Base-by-base conservation (phyloP, 345 rosid species). In the Gossypium arboreum region DNA sequence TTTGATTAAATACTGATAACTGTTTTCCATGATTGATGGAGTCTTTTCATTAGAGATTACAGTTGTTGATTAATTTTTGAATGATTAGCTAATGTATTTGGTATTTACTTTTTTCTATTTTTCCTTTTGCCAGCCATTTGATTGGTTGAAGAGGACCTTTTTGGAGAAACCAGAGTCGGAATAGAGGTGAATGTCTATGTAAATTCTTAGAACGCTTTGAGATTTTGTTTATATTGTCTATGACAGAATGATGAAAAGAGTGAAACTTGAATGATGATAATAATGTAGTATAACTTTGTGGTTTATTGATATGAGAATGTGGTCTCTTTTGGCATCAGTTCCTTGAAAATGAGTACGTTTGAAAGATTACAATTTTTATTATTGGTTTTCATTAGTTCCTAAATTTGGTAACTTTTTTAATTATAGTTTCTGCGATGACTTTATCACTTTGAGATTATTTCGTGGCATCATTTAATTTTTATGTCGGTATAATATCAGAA, bases 81-180 rank as follows among this genome's bases (percentile, higher is more conserved):
- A 71, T 27, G 48, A 34, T 50, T 54, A 16, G 25, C 74, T 71
- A 43, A 54, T 15, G 27, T 34, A 34, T 39, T 70, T 18, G 22
- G 8, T 29, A 29, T 29, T 29, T 29, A 50, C 1, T 15, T 54
- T 17, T n/a, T 71, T 27, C 39, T 34, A 34, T 16, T 17, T 20
- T 55, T 58, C 20, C 17, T 5, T 56, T 17, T 55, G 4, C 39
- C 91, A 94, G 97, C 98, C 98, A 4, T 91, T 92, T 79, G 89
- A 76, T 84, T 94, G 97, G 97, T 77, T 94, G 68, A 91, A 87
- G 89, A 94, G 81, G 86, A 92, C 97, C 10, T 92, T 91, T 79
- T 77, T 91, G 1, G 97, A 92, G 81, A 91, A 88, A 75, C 86
- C 78, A 0, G 79, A 76, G 74, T 5, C 41, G 41, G 41, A 34